Conservation (phyloP, 2,329 filamentous ascomycete genomes). For the Exophiala viscosa region DNA sequence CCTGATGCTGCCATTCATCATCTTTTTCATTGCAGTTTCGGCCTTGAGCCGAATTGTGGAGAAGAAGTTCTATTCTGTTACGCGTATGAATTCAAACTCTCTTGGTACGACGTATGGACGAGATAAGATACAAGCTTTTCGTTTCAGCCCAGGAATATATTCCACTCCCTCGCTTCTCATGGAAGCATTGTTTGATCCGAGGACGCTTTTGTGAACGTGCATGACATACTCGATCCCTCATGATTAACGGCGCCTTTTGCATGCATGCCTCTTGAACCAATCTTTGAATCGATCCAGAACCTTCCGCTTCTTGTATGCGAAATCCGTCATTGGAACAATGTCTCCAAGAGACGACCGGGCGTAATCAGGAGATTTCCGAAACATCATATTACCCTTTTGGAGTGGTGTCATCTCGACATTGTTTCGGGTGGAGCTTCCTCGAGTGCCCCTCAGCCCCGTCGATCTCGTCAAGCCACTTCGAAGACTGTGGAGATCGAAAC, state of each 20-base stretch:
- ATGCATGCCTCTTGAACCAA: conserved; percentile 27
- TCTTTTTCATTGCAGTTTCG: conserved; percentile 16
- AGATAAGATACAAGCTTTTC: neutral
- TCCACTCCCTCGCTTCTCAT: neutral
- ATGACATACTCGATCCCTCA: conserved; percentile 10
- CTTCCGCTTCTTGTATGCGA: conserved; percentile 27
- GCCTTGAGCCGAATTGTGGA: conserved; percentile 12
- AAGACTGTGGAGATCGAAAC: conserved; percentile 21
- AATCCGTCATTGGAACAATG: conserved; percentile 27
- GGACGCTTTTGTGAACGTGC: neutral
- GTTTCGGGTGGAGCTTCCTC: conserved; percentile 6
- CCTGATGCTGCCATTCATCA: conserved; percentile 5
- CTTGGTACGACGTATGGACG: neutral
- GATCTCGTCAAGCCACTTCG: conserved; percentile 21
- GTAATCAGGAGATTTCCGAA: conserved; percentile 15
- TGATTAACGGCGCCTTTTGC: conserved; percentile 14
- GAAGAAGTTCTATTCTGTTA: conserved; percentile 7
- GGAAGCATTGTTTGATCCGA: no score
- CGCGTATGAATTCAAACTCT: neutral
- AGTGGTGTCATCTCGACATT: conserved; percentile 1
- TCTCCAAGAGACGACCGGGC: conserved; percentile 12
- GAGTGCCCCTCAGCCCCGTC: conserved; percentile 9
- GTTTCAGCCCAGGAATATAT: neutral
- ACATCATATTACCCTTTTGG: conserved; percentile 15
- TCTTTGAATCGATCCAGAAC: conserved; percentile 25